Conservation (phyloP, 805 yeast genomes). For the Teunomyces stri region DNA sequence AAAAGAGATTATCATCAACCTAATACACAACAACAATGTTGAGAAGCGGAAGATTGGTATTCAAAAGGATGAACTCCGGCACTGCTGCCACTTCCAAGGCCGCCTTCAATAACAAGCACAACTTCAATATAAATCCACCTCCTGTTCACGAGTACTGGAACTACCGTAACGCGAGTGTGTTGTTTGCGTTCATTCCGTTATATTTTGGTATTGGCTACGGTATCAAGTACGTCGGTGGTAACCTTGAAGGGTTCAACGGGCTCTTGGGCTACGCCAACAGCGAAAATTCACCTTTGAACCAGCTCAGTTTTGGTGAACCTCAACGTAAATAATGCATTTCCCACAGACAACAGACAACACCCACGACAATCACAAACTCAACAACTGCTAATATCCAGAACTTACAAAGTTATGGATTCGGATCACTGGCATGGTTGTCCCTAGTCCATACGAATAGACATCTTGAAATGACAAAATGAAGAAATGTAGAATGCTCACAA, state of each 20-base stretch:
- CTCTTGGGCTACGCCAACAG: slow-evolving; percentile 34
- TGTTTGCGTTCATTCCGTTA: slow-evolving; percentile 38
- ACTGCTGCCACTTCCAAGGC: slow-evolving; percentile 14
- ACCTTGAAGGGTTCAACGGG: slow-evolving; percentile 29
- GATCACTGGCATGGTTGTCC: too few relatives aligned
- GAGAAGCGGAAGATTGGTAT: slow-evolving; percentile 19
- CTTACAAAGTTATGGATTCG: too few relatives aligned
- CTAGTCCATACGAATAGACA: too few relatives aligned
- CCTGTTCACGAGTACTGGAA: slow-evolving; percentile 47
- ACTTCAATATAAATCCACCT: slow-evolving; percentile 43
- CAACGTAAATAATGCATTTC: slow-evolving; percentile 17
- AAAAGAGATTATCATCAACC: not conserved
- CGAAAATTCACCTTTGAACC: slow-evolving; percentile 39
- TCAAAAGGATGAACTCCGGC: slow-evolving; percentile 29
- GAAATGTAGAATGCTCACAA: too few relatives aligned
- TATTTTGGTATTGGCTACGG: slow-evolving; percentile 34
- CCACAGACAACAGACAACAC: too few relatives aligned
- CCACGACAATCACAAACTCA: too few relatives aligned
- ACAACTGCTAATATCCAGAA: too few relatives aligned
- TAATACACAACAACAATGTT: slow-evolving; percentile 20
- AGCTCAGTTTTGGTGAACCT: slow-evolving; percentile 37
- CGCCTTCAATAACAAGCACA: slow-evolving; percentile 42
- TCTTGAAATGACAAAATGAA: too few relatives aligned
- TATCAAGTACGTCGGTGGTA: slow-evolving; percentile 29
- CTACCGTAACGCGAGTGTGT: slow-evolving; percentile 33